Base-by-base conservation (phyloP, 2,329 filamentous ascomycete genomes). In the Diaporthe vexans region DNA sequence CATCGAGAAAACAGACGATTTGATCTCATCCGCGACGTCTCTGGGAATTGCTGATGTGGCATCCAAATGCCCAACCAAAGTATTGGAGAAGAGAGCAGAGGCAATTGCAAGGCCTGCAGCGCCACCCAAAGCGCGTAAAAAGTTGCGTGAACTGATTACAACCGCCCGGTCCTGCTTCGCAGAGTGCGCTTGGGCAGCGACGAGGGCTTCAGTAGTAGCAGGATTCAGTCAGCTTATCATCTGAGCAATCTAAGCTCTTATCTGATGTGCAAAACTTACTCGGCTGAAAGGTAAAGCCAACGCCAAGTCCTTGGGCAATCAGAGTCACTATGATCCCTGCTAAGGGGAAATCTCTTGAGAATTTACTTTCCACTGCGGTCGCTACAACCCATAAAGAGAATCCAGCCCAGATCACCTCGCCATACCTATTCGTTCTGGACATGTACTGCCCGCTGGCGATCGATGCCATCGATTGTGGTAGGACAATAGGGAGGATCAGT, bases 131-230 rank as follows among this genome's bases (percentile, higher is more conserved):
- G 87, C 88, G 10, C 91, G 87, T 75, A 92, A 85, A 78, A 92
- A 92, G 77, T 93, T 93, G 1, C 91, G 85, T 69, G 88, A 88
- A 3, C 89, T 90, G 48, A 91, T 92, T 26, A 91, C 87, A 1
- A 92, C 88, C 0, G 91, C 91, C 26, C 91, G 86, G 57, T 92
- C 87, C 0, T 86, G 81, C 78, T 90, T 90, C 1, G 85, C 83
- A 29, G 85, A 87, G 79, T 92, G 89, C 0, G 89, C 88, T 78
- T 91, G 90, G 19, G 89, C 80, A 1, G 90, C 91, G 7, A 92
- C 86, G 0, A 92, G 83, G 0, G 85, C 71, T 72, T 35, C 9
- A 21, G 21, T 48, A 11, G 5, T 48, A 21, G 43, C 35, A 21
- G 48, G 26, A 37, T 10, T 6, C 8, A 19, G 48, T 40, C 11